A percentile compares a stretch with the other conserved stretches of the same genome.
phyloP scores from a whole-genome alignment of 441 rosid species.

The Daphne laureola region DNA sequence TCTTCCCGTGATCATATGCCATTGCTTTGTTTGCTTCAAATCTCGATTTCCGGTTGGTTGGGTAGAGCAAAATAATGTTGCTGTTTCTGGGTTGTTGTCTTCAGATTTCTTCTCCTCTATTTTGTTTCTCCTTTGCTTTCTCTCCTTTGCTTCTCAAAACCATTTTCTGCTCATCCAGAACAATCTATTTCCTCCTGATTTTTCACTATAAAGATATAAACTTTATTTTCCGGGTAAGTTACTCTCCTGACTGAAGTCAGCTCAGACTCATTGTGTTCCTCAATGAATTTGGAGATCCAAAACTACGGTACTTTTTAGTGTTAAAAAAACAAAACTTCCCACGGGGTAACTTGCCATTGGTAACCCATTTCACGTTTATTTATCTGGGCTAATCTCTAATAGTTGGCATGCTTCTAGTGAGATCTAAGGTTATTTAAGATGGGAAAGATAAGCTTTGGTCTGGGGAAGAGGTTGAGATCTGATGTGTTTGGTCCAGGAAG shows the following conservation, averaged over 20 bases:
- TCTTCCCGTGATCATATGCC: not conserved
- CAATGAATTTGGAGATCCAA: no score
- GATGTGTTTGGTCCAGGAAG: not conserved
- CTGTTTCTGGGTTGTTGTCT: not conserved
- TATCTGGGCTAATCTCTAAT: not conserved
- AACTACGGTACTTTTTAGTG: no score
- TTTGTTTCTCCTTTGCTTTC: not conserved
- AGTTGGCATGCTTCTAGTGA: constrained; percentile 6
- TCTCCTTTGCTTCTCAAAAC: not conserved
- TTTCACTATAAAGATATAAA: no score
- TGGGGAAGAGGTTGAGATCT: not conserved
- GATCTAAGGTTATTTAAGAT: constrained; percentile 3
- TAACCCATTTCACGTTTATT: no score
- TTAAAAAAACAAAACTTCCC: no score
- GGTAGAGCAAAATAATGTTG: constrained; percentile 8
- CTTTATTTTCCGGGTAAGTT: not conserved
- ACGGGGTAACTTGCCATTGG: no score
- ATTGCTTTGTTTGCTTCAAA: not conserved
- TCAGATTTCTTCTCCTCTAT: not conserved
- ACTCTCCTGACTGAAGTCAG: not conserved
- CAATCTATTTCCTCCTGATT: constrained; percentile 4
- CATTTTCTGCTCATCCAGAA: no score
- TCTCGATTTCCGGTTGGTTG: constrained; percentile 3
- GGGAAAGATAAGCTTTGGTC: not conserved
- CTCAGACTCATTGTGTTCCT: no score